Evolutionary conservation across 805 yeast genomes (phyloP), one percentile per base, ranked within the genome.

Genomic region (Saccharomycopsis sp.): DNA sequence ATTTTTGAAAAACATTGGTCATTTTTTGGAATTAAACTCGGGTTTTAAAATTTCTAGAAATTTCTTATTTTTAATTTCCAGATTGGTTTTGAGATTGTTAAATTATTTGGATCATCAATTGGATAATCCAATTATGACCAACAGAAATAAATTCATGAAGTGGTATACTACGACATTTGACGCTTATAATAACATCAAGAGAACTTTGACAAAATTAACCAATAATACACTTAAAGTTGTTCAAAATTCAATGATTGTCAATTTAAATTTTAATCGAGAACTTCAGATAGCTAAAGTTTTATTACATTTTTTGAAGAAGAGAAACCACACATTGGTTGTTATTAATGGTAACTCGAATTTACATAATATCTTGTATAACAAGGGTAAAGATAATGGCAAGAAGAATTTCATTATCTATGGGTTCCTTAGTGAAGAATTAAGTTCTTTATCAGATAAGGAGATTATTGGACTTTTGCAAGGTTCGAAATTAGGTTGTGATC

Each of bases 121-220:
- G 50, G 70, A 75, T 40, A 80, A 81, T 0, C 74, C 36, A 29
- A 62, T 33, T 54, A 72, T 47, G 63, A 67, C 53, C 53, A 53
- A 9, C 57, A 60, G 11, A 52, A 58, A 16, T 77, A 70, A 34
- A 54, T 59, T 14, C 37, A 49, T n/a, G 38, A 59, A 87, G 41
- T 88, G 88, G 89, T 71, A 78, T 51, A 67, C 76, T 13, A 72
- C 79, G 2, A 70, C 82, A 2, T 72, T 81, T 46, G 93, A 83
- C 53, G 81, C 78, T 47, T 74, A 79, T 55, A 88, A 87, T 23
- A 78, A 79, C 38, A 62, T 86, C 47, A 83, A 93, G 56, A 77
- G 97, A 55, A 86, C 86, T 56, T 71, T 90, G 37, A 74, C 83
- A 31, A 77, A 96, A 55, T 86, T 93, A 55, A 76, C 84, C 29